Base-by-base conservation (phyloP, 176 grass and related monocot species). In the Poa pratensis region DNA sequence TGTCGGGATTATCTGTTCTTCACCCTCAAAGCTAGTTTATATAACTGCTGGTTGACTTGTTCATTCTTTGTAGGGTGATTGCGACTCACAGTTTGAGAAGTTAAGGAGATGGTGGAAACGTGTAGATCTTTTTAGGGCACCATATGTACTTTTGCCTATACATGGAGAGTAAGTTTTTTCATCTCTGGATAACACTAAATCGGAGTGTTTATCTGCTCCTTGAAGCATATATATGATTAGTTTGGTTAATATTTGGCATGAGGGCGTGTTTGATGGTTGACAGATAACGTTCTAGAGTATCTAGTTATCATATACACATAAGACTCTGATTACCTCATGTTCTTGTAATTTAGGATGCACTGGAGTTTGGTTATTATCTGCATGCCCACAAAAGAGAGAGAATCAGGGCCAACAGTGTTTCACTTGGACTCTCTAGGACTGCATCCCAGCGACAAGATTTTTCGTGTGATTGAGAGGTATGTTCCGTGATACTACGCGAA, bases 331-430 rank as follows among this genome's bases (percentile, higher is more conserved):
- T 53, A 23, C 37, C 28, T 86, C 76, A 43, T 66, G 63, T 37
- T 89, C 26, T 70, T 85, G 67, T 16, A 84, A 87, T 85, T 84
- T 85, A 98, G 96, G 60, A 30, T 92, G 86, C 96, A 98, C 52
- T 98, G 96, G 93, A 98, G 96, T 81, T 90, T 98, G 88, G 78
- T 89, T 63, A 94, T 98, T 75, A 87, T 98, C 81, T 95, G 86
- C 64, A 94, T 95, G 77, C 93, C 96, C 19, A 73, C 71, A 82
- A 85, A 98, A 75, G 82, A 86, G 75, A 82, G 57, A 58, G 27
- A 91, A 73, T 87, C 79, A 5, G 96, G 93, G 32, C 96, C 96
- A 58, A 46, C 79, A 30, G 76, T 98, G 18, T 84, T 95, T 84
- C 96, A 98, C 76, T 90, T 98, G 84, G 93, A 98, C 73, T 98